These are phyloP conservation scores for Trichoderma reesei DNA, from an alignment of 495 filamentous ascomycete genomes.

Conservation along the genomic window DNA sequence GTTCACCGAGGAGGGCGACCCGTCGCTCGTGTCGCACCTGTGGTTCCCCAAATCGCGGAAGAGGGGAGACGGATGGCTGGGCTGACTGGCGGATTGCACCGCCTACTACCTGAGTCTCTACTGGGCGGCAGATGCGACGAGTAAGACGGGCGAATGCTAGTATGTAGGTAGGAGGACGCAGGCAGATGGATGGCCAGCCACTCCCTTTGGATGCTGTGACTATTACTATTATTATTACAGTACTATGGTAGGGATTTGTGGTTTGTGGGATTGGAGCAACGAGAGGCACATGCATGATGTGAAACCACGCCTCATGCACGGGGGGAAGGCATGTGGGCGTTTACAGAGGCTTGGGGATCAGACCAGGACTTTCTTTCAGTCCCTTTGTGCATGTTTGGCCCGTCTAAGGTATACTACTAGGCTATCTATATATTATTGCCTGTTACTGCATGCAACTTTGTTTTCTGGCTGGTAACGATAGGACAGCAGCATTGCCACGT, in stretches of 20 bases:
- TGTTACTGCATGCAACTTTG: not conserved
- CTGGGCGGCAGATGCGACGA: no score
- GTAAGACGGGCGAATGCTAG: no score
- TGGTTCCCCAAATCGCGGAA: slow-evolving; percentile 10
- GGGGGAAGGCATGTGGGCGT: not conserved
- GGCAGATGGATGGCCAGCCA: no score
- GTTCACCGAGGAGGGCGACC: slow-evolving; percentile 11
- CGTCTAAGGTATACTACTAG: no score
- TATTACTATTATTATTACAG: no score
- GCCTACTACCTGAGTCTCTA: not conserved
- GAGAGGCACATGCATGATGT: not conserved
- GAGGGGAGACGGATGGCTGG: not conserved
- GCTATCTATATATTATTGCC: not conserved
- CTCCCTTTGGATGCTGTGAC: no score
- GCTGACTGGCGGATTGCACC: not conserved
- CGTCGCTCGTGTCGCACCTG: slow-evolving; percentile 16
- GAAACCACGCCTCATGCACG: not conserved
- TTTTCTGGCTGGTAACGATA: no score
- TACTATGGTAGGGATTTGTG: not conserved
- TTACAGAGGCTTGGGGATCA: not conserved
- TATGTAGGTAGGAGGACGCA: no score
- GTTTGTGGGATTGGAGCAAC: not conserved
- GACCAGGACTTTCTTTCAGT: not conserved
- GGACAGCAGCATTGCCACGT: not conserved
- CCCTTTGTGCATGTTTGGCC: not conserved